phyloP scores from a whole-genome alignment of 257 asterid species.

The Scutellaria minor region DNA sequence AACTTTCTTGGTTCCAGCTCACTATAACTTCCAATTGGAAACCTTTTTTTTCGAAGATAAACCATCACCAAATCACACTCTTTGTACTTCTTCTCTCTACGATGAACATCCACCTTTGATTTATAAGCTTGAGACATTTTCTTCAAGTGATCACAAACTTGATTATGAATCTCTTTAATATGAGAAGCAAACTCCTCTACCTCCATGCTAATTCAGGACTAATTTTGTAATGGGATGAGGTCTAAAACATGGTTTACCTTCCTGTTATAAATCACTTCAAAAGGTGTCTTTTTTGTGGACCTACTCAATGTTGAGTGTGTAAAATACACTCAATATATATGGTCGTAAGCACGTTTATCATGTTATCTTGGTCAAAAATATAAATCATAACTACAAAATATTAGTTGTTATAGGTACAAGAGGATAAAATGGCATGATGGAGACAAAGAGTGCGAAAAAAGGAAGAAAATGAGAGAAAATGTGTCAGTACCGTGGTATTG shows the following conservation, averaged over 20 bases:
- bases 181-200: slow-evolving; percentile 9
- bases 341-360: too few relatives aligned
- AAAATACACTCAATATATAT: too few relatives aligned
- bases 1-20: slow-evolving; percentile 13
- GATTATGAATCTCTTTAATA: neutral
- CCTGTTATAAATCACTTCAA: slow-evolving; percentile 3
- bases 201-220: slow-evolving; percentile 3
- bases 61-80: slow-evolving; percentile 24
- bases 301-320: too few relatives aligned
- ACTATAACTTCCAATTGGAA: neutral
- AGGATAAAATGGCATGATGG: too few relatives aligned
- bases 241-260: slow-evolving; percentile 1
- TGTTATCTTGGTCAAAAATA: too few relatives aligned
- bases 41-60: slow-evolving; percentile 1
- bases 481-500: too few relatives aligned
- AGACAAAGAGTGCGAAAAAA: too few relatives aligned
- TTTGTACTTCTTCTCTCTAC: neutral
- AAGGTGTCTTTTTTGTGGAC: slow-evolving; percentile 6
- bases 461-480: too few relatives aligned
- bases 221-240: neutral
- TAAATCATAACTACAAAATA: too few relatives aligned
- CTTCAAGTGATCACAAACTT: slow-evolving; percentile 8
- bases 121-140: slow-evolving; percentile 6
- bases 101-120: slow-evolving; percentile 4
- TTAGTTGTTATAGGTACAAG: too few relatives aligned